A percentile compares a stretch with the other conserved stretches of the same genome.
Conservation (phyloP, 176 grass and related monocot genomes). For the sorghum (Sorghum bicolor) region Sorghum_bicolor_NCBIv3 NC_012878.2:39138001-39138500, state of each 20-base stretch:
- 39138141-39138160: too few species aligned
- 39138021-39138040: slow-evolving; percentile 15
- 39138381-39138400: slow-evolving; percentile 25
- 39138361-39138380: slow-evolving; percentile 36
- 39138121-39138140: too few species aligned
- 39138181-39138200: neutral
- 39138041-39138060: too few species aligned
- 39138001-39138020: neutral
- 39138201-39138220: neutral
- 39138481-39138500: slow-evolving; percentile 60
- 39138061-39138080: neutral
- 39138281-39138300: neutral
- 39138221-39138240: neutral
- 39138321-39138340: too few species aligned
- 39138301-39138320: neutral
- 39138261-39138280: neutral
- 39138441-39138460: slow-evolving; percentile 66
- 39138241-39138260: neutral
- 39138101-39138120: too few species aligned
- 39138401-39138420: slow-evolving; percentile 58
- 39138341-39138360: neutral
- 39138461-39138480: slow-evolving; percentile 46
- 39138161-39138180: neutral
- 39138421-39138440: slow-evolving; percentile 52
- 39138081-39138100: neutral